Evolutionary conservation across 129 eudicot species (phyloP).

Genomic region (Calendula officinalis): DNA sequence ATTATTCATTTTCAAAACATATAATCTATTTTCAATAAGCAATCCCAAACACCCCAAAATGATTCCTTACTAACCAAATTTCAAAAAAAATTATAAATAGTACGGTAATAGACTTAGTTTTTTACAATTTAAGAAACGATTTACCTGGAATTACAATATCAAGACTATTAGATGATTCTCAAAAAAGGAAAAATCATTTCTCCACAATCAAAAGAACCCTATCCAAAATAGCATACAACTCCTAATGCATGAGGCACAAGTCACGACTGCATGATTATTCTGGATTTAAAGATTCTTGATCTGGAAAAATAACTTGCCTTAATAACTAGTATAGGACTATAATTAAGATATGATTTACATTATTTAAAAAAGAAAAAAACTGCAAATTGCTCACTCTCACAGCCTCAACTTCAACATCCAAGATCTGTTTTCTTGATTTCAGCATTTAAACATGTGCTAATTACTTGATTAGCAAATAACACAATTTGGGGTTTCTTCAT

Average conservation of each 20-base stretch:
- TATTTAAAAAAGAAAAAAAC: constrained; percentile 5
- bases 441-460: constrained; percentile 12
- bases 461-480: constrained; percentile 50
- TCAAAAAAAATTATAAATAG: no score
- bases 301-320: constrained; percentile 22
- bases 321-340: constrained; percentile 23
- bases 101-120: no score
- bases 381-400: constrained; percentile 35
- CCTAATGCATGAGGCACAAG: constrained; percentile 21
- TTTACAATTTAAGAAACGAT: no score
- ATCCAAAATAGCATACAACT: constrained; percentile 23
- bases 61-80: no score
- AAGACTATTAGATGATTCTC: no score
- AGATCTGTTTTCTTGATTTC: constrained; percentile 35
- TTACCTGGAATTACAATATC: no score
- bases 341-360: constrained; percentile 35
- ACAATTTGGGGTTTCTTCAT: constrained; percentile 72
- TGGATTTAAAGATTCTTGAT: constrained; percentile 17
- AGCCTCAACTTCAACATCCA: constrained; percentile 17
- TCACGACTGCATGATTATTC: constrained; percentile 24
- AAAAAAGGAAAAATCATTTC: constrained; percentile 2
- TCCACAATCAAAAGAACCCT: constrained; percentile 3
- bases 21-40: no score
- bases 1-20: no score
- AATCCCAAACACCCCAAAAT: no score